Percentiles rank a stretch among this genome's conserved stretches.
Evolutionary conservation across 371 early-diverging fungal species (phyloP).

Genomic region (Mortierella sp.): DNA sequence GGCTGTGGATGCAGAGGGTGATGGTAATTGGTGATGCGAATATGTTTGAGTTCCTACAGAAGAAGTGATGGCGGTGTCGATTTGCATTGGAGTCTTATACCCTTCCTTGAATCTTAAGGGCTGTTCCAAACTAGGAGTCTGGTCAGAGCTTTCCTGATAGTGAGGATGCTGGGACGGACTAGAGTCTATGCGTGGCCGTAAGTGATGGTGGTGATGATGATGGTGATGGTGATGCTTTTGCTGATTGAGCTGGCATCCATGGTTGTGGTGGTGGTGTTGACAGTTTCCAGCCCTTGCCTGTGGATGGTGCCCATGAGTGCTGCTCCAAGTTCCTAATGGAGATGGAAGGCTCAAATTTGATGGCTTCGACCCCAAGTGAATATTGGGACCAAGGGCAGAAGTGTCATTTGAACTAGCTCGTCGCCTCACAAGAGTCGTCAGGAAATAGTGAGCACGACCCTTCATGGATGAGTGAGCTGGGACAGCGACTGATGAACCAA

Average conservation of each 20-base stretch:
- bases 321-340: constrained; percentile 17
- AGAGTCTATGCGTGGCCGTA: background rate
- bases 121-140: background rate
- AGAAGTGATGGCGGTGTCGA: constrained; percentile 22
- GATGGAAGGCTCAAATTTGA: constrained; percentile 6
- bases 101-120: constrained; percentile 31
- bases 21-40: background rate
- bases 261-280: background rate
- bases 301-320: background rate
- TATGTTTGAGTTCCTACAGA: background rate
- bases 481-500: background rate
- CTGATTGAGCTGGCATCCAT: constrained; percentile 3
- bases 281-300: background rate
- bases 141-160: background rate
- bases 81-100: constrained; percentile 19
- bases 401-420: constrained; percentile 47
- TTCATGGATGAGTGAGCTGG: constrained; percentile 35
- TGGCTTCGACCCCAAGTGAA: constrained; percentile 6
- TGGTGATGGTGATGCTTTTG: constrained; percentile 1
- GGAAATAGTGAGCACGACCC: constrained; percentile 46
- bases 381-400: constrained; percentile 19
- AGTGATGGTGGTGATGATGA: constrained; percentile 3
- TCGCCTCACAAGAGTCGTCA: constrained; percentile 44
- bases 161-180: background rate
- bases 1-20: background rate